Conservation (phyloP, 169 alveolate genomes). For the Besnoitia besnoiti region DNA sequence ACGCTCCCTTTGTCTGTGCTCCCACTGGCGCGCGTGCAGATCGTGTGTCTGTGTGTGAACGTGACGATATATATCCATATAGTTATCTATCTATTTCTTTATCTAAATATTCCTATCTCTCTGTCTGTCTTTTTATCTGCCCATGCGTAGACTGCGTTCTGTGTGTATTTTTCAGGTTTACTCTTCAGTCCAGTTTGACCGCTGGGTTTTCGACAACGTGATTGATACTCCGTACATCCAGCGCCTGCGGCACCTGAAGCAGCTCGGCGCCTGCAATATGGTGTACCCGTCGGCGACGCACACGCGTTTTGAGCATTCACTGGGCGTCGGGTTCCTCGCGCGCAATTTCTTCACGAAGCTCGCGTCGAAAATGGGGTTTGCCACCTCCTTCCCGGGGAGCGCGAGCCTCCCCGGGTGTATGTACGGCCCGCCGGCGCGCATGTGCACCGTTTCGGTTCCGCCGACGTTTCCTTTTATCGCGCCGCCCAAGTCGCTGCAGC, state of each 20-base stretch:
- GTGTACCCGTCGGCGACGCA: constrained; percentile 92
- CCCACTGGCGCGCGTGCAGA: too few relatives aligned
- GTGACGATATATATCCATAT: too few relatives aligned
- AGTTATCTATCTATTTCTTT: too few relatives aligned
- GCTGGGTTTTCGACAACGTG: constrained; percentile 76
- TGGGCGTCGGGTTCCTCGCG: constrained; percentile 88
- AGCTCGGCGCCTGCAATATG: constrained; percentile 83
- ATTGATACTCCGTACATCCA: constrained; percentile 87
- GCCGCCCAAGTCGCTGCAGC: neutral
- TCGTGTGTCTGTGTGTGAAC: too few relatives aligned
- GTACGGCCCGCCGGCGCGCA: neutral
- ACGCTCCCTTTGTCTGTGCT: too few relatives aligned
- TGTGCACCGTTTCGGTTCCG: neutral
- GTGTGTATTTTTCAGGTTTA: constrained; percentile 57
- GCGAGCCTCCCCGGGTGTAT: neutral
- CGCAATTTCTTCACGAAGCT: constrained; percentile 80
- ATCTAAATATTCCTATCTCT: too few relatives aligned
- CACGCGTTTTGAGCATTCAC: constrained; percentile 89
- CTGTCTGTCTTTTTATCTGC: too few relatives aligned
- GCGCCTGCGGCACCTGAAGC: constrained; percentile 87
- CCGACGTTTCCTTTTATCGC: neutral
- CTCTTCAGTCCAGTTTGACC: constrained; percentile 73
- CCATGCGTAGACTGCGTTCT: too few relatives aligned
- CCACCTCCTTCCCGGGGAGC: neutral
- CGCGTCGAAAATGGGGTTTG: constrained; percentile 23